These are phyloP conservation scores for Musa itinerans DNA, from an alignment of 176 grass and related monocot genomes.

Conservation along the genomic window DNA sequence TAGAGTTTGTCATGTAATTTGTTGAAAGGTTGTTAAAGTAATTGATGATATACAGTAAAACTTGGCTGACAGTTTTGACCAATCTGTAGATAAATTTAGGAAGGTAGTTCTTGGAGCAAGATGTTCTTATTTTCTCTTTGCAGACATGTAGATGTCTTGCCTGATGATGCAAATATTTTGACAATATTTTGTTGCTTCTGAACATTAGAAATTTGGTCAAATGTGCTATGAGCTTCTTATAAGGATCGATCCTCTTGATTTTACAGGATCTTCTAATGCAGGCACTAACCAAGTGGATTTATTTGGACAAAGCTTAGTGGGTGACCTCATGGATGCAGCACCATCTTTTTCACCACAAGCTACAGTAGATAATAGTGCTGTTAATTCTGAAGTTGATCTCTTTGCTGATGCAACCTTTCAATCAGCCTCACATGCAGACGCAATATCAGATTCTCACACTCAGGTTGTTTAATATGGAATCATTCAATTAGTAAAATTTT, in stretches of 20 bases:
- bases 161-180: not conserved
- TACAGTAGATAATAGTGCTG: slow-evolving; percentile 7
- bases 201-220: slow-evolving; percentile 14
- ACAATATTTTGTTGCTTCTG: not conserved
- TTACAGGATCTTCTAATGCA: slow-evolving; percentile 43
- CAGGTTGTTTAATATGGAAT: slow-evolving; percentile 33
- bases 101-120: no score
- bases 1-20: no score
- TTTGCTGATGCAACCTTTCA: slow-evolving; percentile 91
- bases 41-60: no score
- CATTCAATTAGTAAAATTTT: not conserved
- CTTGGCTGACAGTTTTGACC: no score
- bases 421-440: slow-evolving; percentile 41
- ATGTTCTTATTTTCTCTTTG: no score
- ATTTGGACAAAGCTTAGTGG: slow-evolving; percentile 81
- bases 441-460: slow-evolving; percentile 24
- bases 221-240: slow-evolving; percentile 23
- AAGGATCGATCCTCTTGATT: slow-evolving; percentile 12
- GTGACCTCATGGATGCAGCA: slow-evolving; percentile 46
- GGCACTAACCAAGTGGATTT: slow-evolving; percentile 49
- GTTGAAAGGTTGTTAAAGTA: no score
- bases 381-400: slow-evolving; percentile 59
- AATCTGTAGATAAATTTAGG: no score
- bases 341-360: slow-evolving; percentile 29
- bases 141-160: not conserved